Base-by-base conservation (phyloP, 2,329 filamentous ascomycete species). In the Venturia carpophila region DNA sequence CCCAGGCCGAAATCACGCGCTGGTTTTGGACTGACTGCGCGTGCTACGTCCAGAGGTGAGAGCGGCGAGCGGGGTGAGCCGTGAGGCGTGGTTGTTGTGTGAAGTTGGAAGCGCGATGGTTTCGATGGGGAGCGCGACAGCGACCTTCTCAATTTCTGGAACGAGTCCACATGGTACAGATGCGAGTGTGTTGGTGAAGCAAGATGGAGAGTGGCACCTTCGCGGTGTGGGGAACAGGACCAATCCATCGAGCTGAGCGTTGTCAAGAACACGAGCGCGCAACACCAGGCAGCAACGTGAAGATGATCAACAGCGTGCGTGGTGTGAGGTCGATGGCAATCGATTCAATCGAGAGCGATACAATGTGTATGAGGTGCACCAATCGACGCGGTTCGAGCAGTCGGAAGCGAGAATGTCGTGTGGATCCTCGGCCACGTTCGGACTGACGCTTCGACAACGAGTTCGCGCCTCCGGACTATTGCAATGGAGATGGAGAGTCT, bases 51-150 rank as follows among this genome's bases (percentile, higher is more conserved):
- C 37, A 79, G 75, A 15, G 78, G 77, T 24, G 78, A 79, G 62
- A 77, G 73, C 42, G 62, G 70, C 63, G 67, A 65, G 64, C 30
- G 70, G 13, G 72, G 78, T 10, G 79, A 78, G 64, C 68, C 69
- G 60, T 70, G 68, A 61, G 78, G 75, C 19, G 78, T 77, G 67
- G 80, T 77, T 34, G 80, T 77, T 15, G 78, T 80, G 69, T 84
- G 79, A 64, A 95, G 79, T 65, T 84, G 83, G 74, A 94, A 93
- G 71, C 84, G 82, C 66, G 83, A 83, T 55, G 80, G 80, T 75
- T 94, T 96, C 41, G 93, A 96, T 13, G 93, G 93, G n/a, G 93
- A 97, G 71, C 92, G 85, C 66, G 92, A 97, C 68, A 97, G 82
- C 34, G 93, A 96, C 70, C 91, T 89, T 69, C 92, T 85, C 66